Evolutionary conservation across 78 protist genomes (phyloP).

Genomic region (Protostelium mycophagum): DNA sequence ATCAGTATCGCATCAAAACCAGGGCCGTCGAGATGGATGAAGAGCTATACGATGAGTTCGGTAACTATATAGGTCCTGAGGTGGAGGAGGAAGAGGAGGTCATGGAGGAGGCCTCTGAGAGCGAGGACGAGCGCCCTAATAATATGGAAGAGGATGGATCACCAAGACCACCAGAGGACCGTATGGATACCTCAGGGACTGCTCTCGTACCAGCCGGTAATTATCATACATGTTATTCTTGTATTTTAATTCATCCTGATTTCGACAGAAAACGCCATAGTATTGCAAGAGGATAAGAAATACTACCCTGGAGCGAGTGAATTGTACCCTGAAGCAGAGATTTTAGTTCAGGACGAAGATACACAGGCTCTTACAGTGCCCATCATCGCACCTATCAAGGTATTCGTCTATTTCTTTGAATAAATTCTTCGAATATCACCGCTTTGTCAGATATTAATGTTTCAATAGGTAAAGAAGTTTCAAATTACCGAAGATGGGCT

Average conservation of each 20-base stretch:
- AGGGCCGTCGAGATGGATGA: conserved; percentile 3
- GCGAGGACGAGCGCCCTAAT: conserved; percentile 49
- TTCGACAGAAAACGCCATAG: conserved; percentile 43
- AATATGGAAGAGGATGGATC: conserved; percentile 34
- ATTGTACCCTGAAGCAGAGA: conserved; percentile 89
- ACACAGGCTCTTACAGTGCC: conserved; percentile 91
- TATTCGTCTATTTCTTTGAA: conserved; percentile 13
- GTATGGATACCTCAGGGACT: conserved; percentile 37
- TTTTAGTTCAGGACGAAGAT: conserved; percentile 97
- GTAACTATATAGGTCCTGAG: conserved; percentile 93
- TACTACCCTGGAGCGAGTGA: conserved; percentile 92
- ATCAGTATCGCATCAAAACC: too few species aligned
- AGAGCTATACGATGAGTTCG: conserved; percentile 92
- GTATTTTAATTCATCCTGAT: not conserved
- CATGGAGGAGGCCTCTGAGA: conserved; percentile 49
- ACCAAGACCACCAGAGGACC: conserved; percentile 62
- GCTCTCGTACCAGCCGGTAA: conserved; percentile 12
- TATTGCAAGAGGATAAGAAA: conserved; percentile 96
- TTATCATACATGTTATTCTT: conserved; percentile 2
- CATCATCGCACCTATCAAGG: conserved; percentile 86
- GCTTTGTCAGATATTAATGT: too few species aligned
- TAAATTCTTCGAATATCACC: conserved; percentile 16
- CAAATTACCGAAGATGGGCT: conserved; percentile 21
- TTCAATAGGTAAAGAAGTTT: conserved; percentile 7
- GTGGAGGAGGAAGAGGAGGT: conserved; percentile 35